Evolutionary conservation across 768 basidiomycete species (phyloP).

Genomic region (Lactarius trivialis): DNA sequence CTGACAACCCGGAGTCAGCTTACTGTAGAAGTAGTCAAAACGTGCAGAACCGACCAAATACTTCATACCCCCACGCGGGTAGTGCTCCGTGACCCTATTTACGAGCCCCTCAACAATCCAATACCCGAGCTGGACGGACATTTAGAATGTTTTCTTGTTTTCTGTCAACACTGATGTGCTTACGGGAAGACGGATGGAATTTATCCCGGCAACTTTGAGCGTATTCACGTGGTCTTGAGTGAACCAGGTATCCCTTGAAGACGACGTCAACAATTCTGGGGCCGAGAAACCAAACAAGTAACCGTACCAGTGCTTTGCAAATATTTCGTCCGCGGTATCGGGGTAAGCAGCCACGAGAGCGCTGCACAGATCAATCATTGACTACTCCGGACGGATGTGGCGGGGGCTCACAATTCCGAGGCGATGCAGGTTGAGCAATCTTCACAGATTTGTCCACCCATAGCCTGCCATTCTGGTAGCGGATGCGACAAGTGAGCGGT

Average conservation of each 20-base stretch:
- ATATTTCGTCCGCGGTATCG: conserved; percentile 43
- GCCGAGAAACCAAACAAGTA: background rate
- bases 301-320: conserved; percentile 56
- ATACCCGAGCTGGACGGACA: conserved; percentile 54
- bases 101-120: conserved; percentile 77
- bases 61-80: conserved; percentile 60
- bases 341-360: conserved; percentile 57
- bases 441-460: conserved; percentile 62
- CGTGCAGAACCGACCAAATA: conserved; percentile 42
- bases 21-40: background rate
- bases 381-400: conserved; percentile 44
- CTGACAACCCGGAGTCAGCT: conserved; percentile 31
- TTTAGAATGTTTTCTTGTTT: background rate
- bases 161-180: conserved; percentile 22
- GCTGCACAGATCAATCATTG: conserved; percentile 31
- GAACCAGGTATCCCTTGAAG: conserved; percentile 62
- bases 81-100: conserved; percentile 51
- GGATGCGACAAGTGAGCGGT: background rate
- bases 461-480: conserved; percentile 53
- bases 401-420: conserved; percentile 54
- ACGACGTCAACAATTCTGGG: background rate
- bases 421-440: conserved; percentile 59
- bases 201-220: conserved; percentile 52
- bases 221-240: conserved; percentile 51
- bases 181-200: conserved; percentile 73